Percentiles rank a stretch among this genome's conserved stretches.
Evolutionary conservation across 345 rosid species (phyloP).

Genomic region (Euclidium syriacum): DNA sequence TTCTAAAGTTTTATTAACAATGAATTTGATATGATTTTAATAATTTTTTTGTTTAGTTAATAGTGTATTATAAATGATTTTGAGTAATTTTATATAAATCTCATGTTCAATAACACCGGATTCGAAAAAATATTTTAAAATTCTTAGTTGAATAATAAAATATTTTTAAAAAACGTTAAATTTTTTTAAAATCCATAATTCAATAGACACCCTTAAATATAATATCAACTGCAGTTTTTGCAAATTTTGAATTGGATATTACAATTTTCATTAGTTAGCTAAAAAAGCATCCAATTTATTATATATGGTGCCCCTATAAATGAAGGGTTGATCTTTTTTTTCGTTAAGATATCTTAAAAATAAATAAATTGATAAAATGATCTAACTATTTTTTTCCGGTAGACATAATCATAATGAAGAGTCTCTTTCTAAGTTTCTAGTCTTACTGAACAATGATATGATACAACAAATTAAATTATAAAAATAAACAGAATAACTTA

Average conservation of each 20-base stretch:
- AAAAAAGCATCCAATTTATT: neutral
- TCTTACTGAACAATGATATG: constrained; percentile 27
- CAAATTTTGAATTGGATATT: neutral
- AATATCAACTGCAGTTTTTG: neutral
- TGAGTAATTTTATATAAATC: too few species aligned
- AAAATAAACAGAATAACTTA: neutral
- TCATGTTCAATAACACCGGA: too few species aligned
- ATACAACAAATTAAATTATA: neutral
- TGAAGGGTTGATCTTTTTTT: constrained; percentile 6
- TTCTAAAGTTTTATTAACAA: too few species aligned
- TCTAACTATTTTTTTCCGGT: constrained; percentile 23
- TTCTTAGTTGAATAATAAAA: too few species aligned
- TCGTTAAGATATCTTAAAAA: constrained; percentile 16
- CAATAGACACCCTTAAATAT: too few species aligned
- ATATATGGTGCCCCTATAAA: neutral
- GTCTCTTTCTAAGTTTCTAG: constrained; percentile 16
- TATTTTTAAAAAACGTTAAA: too few species aligned
- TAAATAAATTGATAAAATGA: neutral
- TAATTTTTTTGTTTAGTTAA: too few species aligned
- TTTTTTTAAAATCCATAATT: too few species aligned
- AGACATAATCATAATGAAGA: constrained; percentile 29
- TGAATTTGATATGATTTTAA: too few species aligned
- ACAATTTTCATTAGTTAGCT: neutral
- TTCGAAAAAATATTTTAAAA: too few species aligned
- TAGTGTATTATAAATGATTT: too few species aligned